Evolutionary conservation across 371 early-diverging fungal genomes (phyloP), one percentile per base, ranked within the genome.

Genomic region (Actinomortierella ambigua): DNA sequence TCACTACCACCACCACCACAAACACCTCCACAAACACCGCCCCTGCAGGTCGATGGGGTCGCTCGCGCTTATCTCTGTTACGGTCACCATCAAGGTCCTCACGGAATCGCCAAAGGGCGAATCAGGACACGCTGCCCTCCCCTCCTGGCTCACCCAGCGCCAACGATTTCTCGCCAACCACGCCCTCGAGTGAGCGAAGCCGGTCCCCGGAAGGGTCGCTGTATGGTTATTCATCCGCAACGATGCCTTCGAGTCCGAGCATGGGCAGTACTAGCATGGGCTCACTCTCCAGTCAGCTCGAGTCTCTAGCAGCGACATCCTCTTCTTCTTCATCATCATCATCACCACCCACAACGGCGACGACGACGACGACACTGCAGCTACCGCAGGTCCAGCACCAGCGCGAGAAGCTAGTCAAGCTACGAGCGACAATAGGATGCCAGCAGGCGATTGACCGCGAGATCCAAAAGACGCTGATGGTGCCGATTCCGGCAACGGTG

Each of bases 401-500:
- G 23, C 73, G 73, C 27, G 63, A 73, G 50, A 73, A 73, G 63
- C 48, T 73, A 17, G 34, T 48, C 15, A 73, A 73, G 22, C 62
- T 65, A 9, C 65, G 49, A 23, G 66, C 73, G 1, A 48, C 63
- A 4, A 56, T 73, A 57, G 55, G 53, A 15, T 73, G 73, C 47
- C 62, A 53, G 13, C 23, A 48, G 15, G 73, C 73, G 0, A 66
- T 73, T 11, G 73, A 73, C 23, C 67, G 73, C 22, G 73, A 73
- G 67, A 73, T 73, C 47, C 73, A 73, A 66, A 73, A 66, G 60
- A 73, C 73, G 8, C 63, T 73, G 13, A 56, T 55, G 17, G 61
- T 73, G 8, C 63, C 61, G 1, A 62, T 73, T 13, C 73, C 73
- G 9, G 53, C 51, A 22, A 60, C 63, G 0, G 54, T 63, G 0